Base-by-base conservation (phyloP, 2,329 filamentous ascomycete genomes). In the Arthrobotrys conoides region DNA sequence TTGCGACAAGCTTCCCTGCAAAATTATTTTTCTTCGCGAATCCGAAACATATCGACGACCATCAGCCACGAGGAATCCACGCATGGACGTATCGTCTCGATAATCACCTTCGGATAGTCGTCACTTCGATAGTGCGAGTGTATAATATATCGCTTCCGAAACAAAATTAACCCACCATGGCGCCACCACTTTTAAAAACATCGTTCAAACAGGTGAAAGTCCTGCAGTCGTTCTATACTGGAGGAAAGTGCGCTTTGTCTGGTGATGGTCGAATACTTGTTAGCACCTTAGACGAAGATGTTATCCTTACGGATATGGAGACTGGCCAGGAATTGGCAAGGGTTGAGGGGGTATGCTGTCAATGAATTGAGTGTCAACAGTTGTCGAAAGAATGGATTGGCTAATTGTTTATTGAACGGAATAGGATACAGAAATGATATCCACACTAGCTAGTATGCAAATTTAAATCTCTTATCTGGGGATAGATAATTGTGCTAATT, bases 221-320 rank as follows among this genome's bases (percentile, higher is more conserved):
- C 59, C 92, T 99, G 71, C 92, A 94, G 82, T 96, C 96, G 20
- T 95, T 98, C 63, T 97, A 96, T 83, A 97, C 95, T 1, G 96
- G 96, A 69, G 96, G 96, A 51, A 91, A 92, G 81, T 90, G 97
- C 76, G 90, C 93, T 33, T 88, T 98, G 79, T 93, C 95, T 86
- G 89, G 91, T 84, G 90, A 90, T 85, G 94, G 94, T 65, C 89
- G 90, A 82, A 89, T 98, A 80, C 88, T 99, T 69, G 95, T 94
- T 51, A 94, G 94, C 24, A 94, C 92, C 41, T 86, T 98, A n/a
- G 94, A 93, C 41, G 96, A 99, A 84, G 93, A 97, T 88, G 94
- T 90, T 18, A 86, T 98, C 68, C 87, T 99, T 81, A 96, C 95
- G 24, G 91, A 97, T 85, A 88, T 97, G 80, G 89, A 91, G 81